Base-by-base conservation (phyloP, 2,329 filamentous ascomycete species). In the Thielaviopsis populi region DNA sequence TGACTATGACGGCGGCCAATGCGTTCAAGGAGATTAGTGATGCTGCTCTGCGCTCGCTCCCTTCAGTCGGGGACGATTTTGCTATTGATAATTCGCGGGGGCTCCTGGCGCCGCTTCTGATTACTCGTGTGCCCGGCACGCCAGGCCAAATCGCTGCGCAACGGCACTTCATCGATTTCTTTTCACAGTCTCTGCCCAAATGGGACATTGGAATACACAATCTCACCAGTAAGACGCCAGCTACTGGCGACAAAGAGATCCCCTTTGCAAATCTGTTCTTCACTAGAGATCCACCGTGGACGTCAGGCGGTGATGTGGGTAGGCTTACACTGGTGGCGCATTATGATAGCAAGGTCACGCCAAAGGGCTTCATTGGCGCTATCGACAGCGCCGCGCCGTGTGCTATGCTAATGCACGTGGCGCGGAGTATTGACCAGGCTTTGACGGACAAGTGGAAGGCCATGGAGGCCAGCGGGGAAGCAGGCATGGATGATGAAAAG, bases 301-400 rank as follows among this genome's bases (percentile, higher is more conserved):
- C 85, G 0, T 75, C 79, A 5, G 73, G 76, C 0, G 92, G 91
- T 0, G 86, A 96, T 68, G 85, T 94, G 1, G 85, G 86, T 50
- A 79, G 91, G 59, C 76, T 97, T 71, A 92, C 90, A 15, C 79
- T 99, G 63, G 94, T 92, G 6, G 94, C 94, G 48, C 94, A 99
- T 72, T 97, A 96, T 73, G 94, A 99, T 70, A 91, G 85, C 72
- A 88, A 95, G 74, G 80, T 87, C 65, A 78, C 78, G 30, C 92
- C 91, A 0, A 76, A 85, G 66, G 92, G 91, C 0, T 99, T 99
- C 72, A 88, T 99, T 65, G 94, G 94, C 0, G 94, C 92, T 0
- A 95, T 84, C 15, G 94, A 99, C 72, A 96, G 90, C 69, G 94
- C 94, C 1, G 94, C 89, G 19, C 91, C 94, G 10, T 97, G 92